Evolutionary conservation across 1,284 basidiomycete genomes (phyloP), one percentile per base, ranked within the genome.

Genomic region (Clitocybe nebularis): DNA sequence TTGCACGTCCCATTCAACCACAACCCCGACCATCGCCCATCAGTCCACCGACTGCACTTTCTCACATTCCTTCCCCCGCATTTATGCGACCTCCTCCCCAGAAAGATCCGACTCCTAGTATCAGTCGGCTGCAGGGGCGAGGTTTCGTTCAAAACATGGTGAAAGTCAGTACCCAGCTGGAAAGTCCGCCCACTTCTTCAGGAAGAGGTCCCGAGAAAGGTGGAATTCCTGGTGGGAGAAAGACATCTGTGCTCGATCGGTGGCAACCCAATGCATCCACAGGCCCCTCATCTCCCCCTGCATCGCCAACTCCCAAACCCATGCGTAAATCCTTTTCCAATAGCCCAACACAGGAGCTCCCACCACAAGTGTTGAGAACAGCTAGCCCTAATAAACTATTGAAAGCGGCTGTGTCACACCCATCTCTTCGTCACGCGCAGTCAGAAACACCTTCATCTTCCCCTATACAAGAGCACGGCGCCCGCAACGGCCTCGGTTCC

Each of bases 131-230:
- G n/a, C 79, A 89, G 53, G 88, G 88, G 5, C 78, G 87, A 32
- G 87, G 87, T 1, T 89, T 90, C 54, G 87, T 90, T 5, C 81
- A 85, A 60, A 86, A 75, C 51, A 79, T 88, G 66, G 81, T 90
- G 22, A 80, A 83, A 61, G 80, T 72, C 26, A 85, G 75, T 52
- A 67, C 74, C 13, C 67, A 75, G 47, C 58, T 81, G 3, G 71
- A 75, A 48, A 58, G 51, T 9, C 55, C 64, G 16, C 36, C 64
- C 13, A 57, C 61, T 28, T 45, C 63, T 9, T 53, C 59, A 25
- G 57, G 64, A 9, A 50, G 62, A 22, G 55, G 60, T 30, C 55
- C 66, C 4, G 67, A 65, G 24, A 68, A 66, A 40, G 44, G 53
- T 33, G 63, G 60, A 13, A 54, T 61, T 6, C 36, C 49, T 0